phyloP scores from a whole-genome alignment of 139 green algal species.

The Micromonas pusilla region DNA sequence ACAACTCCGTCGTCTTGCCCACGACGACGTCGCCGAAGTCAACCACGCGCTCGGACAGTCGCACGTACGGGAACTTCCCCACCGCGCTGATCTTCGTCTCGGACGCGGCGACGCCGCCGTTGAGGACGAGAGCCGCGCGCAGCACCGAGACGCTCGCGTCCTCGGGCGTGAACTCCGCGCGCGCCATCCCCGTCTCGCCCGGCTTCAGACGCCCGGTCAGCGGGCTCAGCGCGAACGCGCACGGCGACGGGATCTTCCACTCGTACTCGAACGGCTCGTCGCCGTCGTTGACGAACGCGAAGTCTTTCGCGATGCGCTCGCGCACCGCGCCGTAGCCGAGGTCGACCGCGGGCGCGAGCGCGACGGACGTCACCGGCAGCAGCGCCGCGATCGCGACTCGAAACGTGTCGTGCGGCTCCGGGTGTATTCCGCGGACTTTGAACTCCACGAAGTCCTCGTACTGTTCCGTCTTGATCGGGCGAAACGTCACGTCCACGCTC shows the following conservation, averaged over 20 bases:
- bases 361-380: constrained; percentile 41
- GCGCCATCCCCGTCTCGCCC: constrained; percentile 35
- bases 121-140: constrained; percentile 29
- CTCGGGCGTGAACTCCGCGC: constrained; percentile 45
- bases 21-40: constrained; percentile 59
- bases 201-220: constrained; percentile 27
- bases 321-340: constrained; percentile 52
- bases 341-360: constrained; percentile 44
- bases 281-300: constrained; percentile 51
- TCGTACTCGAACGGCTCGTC: constrained; percentile 44
- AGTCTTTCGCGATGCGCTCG: constrained; percentile 27
- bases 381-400: constrained; percentile 43
- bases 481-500: constrained; percentile 46
- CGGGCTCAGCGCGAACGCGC: constrained; percentile 38
- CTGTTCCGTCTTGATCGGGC: constrained; percentile 44
- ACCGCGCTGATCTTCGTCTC: constrained; percentile 43
- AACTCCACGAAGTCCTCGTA: constrained; percentile 56
- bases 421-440: constrained; percentile 3
- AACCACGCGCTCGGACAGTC: constrained; percentile 36
- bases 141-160: constrained; percentile 53
- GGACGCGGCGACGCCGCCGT: constrained; percentile 12
- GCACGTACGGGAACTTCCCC: constrained; percentile 62
- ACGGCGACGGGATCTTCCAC: constrained; percentile 51
- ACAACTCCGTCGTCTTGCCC: constrained; percentile 40
- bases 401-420: constrained; percentile 35